A percentile compares a stretch with the other conserved stretches of the same genome.
phyloP scores from a whole-genome alignment of 2,329 filamentous ascomycete species.

The Aspergillus brasiliensis region DNA sequence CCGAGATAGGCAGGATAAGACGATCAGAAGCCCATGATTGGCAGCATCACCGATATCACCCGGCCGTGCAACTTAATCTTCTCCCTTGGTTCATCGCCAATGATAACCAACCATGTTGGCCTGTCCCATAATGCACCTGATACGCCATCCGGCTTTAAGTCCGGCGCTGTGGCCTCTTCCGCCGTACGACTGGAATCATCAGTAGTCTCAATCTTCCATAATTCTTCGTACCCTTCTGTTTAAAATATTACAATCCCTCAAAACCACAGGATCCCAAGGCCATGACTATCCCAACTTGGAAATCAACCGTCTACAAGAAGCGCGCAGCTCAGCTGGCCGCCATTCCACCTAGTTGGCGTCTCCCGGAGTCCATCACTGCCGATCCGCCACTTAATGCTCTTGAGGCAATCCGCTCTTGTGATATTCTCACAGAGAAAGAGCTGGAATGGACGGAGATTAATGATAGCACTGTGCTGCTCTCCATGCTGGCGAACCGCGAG shows the following conservation, averaged over 20 bases:
- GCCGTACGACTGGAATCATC: not conserved
- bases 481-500: slow-evolving; percentile 12
- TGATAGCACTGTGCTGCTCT: slow-evolving; percentile 21
- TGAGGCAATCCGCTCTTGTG: slow-evolving; percentile 21
- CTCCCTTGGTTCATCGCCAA: not conserved
- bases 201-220: not conserved
- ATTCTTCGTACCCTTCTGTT: not conserved
- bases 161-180: not conserved
- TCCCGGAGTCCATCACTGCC: slow-evolving; percentile 14
- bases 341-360: slow-evolving; percentile 27
- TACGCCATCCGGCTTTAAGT: not conserved
- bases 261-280: not conserved
- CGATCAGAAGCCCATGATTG: slow-evolving; percentile 5
- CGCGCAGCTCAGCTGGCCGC: slow-evolving; percentile 21
- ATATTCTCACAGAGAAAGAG: slow-evolving; percentile 23
- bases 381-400: slow-evolving; percentile 14
- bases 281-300: slow-evolving; percentile 21
- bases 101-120: not conserved
- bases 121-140: not conserved
- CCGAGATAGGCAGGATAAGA: not conserved
- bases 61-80: not conserved
- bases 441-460: slow-evolving; percentile 26
- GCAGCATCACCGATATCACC: not conserved
- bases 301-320: slow-evolving; percentile 22
- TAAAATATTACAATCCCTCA: not conserved